phyloP scores from a whole-genome alignment of 257 asterid species.

The Schizonepeta tenuifolia region DNA sequence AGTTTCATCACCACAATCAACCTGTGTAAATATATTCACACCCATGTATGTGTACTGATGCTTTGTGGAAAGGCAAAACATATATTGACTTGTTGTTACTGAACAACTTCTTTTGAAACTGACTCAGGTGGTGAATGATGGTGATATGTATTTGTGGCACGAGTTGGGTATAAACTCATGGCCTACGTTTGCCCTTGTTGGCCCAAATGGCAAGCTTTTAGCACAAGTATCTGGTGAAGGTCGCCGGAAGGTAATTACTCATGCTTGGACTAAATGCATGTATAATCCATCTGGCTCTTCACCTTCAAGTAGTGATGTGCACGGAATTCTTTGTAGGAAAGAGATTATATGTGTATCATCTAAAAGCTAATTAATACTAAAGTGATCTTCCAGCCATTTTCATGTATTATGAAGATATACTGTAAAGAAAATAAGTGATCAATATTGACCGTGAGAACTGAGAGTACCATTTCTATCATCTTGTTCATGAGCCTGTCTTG shows the following conservation, averaged over 20 bases:
- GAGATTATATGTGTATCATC: not conserved
- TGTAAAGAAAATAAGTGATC: not conserved
- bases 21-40: not conserved
- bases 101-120: conserved; percentile 18
- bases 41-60: conserved; percentile 9
- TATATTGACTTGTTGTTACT: conserved; percentile 1
- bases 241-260: conserved; percentile 69
- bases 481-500: not conserved
- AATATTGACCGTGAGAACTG: not conserved
- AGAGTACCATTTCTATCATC: not conserved
- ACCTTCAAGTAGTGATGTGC: conserved; percentile 14
- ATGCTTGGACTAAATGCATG: conserved; percentile 11
- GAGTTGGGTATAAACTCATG: conserved; percentile 93
- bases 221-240: conserved; percentile 97
- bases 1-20: not conserved
- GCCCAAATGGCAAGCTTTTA: conserved; percentile 91
- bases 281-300: not conserved
- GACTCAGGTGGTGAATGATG: conserved; percentile 93
- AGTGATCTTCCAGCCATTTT: conserved; percentile 4
- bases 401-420: not conserved
- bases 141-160: conserved; percentile 94
- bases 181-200: conserved; percentile 95
- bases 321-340: not conserved
- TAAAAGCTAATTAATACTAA: not conserved
- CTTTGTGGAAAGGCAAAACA: conserved; percentile 24